Percentiles rank a stretch among this genome's conserved stretches.
Conservation (phyloP, 148 eudicot genomes). For the Agrostemma githago region DNA sequence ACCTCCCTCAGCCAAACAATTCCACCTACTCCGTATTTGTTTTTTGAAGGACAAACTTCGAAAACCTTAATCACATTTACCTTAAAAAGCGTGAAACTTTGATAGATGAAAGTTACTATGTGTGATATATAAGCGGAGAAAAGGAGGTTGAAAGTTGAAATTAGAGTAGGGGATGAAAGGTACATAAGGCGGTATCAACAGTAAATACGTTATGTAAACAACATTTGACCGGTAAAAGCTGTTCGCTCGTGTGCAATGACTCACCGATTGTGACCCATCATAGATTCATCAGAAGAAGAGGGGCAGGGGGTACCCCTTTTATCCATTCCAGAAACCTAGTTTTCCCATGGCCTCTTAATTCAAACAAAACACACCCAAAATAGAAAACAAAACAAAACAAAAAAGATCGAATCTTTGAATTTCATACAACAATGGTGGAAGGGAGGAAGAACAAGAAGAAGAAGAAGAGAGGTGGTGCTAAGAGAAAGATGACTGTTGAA, state of each 20-base stretch:
- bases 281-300: not conserved
- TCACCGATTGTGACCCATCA: not conserved
- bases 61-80: too few species aligned
- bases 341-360: constrained; percentile 17
- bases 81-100: too few species aligned
- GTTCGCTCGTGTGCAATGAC: not conserved
- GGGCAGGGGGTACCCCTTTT: not conserved
- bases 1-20: too few species aligned
- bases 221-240: too few species aligned
- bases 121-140: too few species aligned
- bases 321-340: not conserved
- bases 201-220: not conserved
- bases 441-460: constrained; percentile 58
- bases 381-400: not conserved
- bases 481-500: constrained; percentile 63
- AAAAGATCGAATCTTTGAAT: not conserved
- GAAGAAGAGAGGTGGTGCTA: constrained; percentile 68
- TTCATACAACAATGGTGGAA: constrained; percentile 18
- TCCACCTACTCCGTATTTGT: too few species aligned
- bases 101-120: too few species aligned
- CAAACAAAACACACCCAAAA: not conserved
- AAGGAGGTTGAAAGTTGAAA: too few species aligned
- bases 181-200: not conserved
- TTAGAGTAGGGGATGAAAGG: not conserved
- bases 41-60: too few species aligned